These are phyloP conservation scores for Hypoxylon perforatum DNA, from an alignment of 495 filamentous ascomycete species.

Conservation along the genomic window DNA sequence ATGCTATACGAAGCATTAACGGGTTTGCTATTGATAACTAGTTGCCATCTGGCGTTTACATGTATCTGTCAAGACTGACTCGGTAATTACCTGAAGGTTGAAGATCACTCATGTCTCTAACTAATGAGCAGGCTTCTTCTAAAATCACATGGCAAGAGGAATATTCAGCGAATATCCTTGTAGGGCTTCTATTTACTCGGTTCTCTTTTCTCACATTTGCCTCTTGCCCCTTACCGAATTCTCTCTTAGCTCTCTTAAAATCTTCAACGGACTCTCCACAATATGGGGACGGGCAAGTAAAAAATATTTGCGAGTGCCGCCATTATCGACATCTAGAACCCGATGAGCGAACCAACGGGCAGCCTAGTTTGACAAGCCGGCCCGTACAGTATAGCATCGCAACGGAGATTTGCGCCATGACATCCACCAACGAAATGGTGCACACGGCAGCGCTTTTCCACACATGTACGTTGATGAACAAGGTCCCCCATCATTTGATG, in stretches of 20 bases:
- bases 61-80: background rate
- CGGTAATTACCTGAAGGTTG: background rate
- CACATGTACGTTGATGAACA: slow-evolving; percentile 32
- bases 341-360: background rate
- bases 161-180: background rate
- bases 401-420: background rate
- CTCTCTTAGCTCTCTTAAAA: slow-evolving; percentile 22
- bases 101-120: slow-evolving; percentile 12
- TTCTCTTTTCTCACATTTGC: background rate
- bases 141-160: background rate
- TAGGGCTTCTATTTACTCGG: background rate
- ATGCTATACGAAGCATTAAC: background rate
- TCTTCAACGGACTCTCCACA: slow-evolving; percentile 34
- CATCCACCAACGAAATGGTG: slow-evolving; percentile 21
- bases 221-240: background rate
- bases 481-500: slow-evolving; percentile 32
- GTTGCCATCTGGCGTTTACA: no score
- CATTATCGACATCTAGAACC: slow-evolving; percentile 37
- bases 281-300: slow-evolving; percentile 27
- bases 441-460: slow-evolving; percentile 20
- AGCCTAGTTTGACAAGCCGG: slow-evolving; percentile 11
- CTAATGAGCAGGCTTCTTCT: background rate
- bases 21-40: no score
- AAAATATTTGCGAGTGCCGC: slow-evolving; percentile 38
- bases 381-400: slow-evolving; percentile 17